Base-by-base conservation (phyloP, 306 rosid species). In the Vigna radiata region DNA sequence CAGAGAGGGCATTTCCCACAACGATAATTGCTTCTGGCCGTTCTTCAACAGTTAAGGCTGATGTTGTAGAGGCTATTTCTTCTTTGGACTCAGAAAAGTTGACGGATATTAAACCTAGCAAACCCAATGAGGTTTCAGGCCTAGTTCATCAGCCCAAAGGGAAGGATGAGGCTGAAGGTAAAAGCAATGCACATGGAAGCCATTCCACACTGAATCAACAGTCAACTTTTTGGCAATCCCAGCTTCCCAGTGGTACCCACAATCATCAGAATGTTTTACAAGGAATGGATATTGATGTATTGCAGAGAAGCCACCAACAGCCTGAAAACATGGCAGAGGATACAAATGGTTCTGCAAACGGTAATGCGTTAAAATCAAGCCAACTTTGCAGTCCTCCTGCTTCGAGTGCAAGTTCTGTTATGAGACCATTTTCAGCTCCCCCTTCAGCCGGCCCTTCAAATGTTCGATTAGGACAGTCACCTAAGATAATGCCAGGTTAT, bases 1-100 rank as follows among this genome's bases (percentile, higher is more conserved):
- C 97, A 2, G 98, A 95, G 85, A 91, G 97, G 79, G 97, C 99
- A 73, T 92, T 95, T 82, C 99, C 99, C 52, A 90, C 93, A 0
- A 95, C 97, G 2, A 63, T 91, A 79, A 92, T 95, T 62, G 80
- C 97, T 55, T 89, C 94, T 5, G 85, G 94, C 70, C 97, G 97
- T 55, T 72, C 94, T 68, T 87, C 96, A 29, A 83, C 93, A 16
- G 18, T 92, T 17, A 92, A 92, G 86, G 85, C 39, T 65, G 97
- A 92, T 78, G 77, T 85, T 21, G 67, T 81, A 6, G 96, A 90
- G 68, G 68, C 7, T 12, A 43, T 81, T 46, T 74, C 87, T 47
- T 81, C 86, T 67, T 50, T 83, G 74, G 96, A 88, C 70, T 63
- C 90, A 41, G 98, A 90, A 53, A 94, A 85, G 83, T 88, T 85